Evolutionary conservation across 768 basidiomycete genomes (phyloP).

Genomic region (Kwoniella heveanensis): DNA sequence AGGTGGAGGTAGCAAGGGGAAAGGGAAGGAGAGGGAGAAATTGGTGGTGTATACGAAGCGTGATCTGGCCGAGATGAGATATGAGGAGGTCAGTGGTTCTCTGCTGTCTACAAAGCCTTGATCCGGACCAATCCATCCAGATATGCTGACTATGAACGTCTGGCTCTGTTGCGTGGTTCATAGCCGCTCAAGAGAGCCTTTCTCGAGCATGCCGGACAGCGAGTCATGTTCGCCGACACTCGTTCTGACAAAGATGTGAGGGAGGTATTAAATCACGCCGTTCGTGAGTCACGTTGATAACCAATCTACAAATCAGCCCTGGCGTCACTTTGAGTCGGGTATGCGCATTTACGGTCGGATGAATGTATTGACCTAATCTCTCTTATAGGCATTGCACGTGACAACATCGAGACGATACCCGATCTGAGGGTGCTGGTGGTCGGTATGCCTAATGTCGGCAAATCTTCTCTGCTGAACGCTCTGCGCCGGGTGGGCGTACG

Average conservation of each 20-base stretch:
- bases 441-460: slow-evolving; percentile 97
- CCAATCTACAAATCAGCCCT: too few relatives aligned
- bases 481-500: slow-evolving; percentile 81
- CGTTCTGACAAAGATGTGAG: slow-evolving; percentile 54
- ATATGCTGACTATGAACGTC: too few relatives aligned
- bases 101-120: too few relatives aligned
- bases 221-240: slow-evolving; percentile 58
- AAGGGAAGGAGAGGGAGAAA: slow-evolving; percentile 65
- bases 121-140: too few relatives aligned
- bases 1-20: slow-evolving; percentile 49
- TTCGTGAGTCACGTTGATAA: too few relatives aligned
- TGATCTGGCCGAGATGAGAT: slow-evolving; percentile 86
- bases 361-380: too few relatives aligned
- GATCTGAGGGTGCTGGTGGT: slow-evolving; percentile 82
- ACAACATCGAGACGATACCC: slow-evolving; percentile 65
- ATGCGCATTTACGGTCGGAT: too few relatives aligned
- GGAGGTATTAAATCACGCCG: slow-evolving; percentile 53
- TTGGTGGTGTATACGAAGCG: slow-evolving; percentile 90
- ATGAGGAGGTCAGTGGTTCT: slow-evolving; percentile 68
- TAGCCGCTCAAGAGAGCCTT: slow-evolving; percentile 58
- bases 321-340: too few relatives aligned
- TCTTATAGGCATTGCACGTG: slow-evolving; percentile 67
- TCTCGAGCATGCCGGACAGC: slow-evolving; percentile 50
- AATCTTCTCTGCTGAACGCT: slow-evolving; percentile 91
- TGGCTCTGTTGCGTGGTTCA: too few relatives aligned